Base-by-base conservation (phyloP, 2,329 filamentous ascomycete species). In the Aspergillus ibericus region DNA sequence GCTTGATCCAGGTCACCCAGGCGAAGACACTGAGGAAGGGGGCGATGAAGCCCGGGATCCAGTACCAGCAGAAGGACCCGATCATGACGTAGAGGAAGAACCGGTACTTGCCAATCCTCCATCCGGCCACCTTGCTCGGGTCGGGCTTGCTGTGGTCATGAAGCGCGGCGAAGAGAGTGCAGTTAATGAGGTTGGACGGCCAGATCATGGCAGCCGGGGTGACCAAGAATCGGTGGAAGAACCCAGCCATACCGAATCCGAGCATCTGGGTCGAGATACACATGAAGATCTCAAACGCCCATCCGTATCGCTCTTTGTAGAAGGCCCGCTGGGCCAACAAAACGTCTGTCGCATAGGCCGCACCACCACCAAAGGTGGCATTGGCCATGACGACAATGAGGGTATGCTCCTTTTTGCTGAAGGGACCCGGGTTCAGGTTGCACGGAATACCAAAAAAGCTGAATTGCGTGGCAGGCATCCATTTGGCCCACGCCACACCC, bases 271-370 rank as follows among this genome's bases (percentile, higher is more conserved):
- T 89, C 7, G 85, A 88, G 15, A 91, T 79, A 20, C 84, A 85
- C 59, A 90, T 78, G 15, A 91, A 77, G 29, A 91, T 73, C 70
- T 90, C 86, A 68, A 88, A 91, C 1, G 78, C 63, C 62, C 89
- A 80, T 18, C 88, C 87, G 67, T 89, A 89, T 59, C 87, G 78
- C 66, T 90, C 83, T 70, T 88, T 85, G 70, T 92, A 92, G 66
- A 91, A 91, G 15, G 88, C 82, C 16, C 85, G 76, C 73, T 91
- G 88, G 0, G 88, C 88, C 2, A 91, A 78, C 46, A 92, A 83
- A 29, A 91, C 87, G 64, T 92, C 89, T 1, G 88, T 91, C 0
- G 88, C 88, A 66, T 92, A 92, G 3, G 88, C 87, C 5, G 72
- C 75, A 53, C 78, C 78, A 60, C 74, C 73, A 82, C 85, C 51